Percentiles rank a stretch among this genome's conserved stretches.
phyloP scores from a whole-genome alignment of 2,329 filamentous ascomycete species.

The Alternaria triticina region DNA sequence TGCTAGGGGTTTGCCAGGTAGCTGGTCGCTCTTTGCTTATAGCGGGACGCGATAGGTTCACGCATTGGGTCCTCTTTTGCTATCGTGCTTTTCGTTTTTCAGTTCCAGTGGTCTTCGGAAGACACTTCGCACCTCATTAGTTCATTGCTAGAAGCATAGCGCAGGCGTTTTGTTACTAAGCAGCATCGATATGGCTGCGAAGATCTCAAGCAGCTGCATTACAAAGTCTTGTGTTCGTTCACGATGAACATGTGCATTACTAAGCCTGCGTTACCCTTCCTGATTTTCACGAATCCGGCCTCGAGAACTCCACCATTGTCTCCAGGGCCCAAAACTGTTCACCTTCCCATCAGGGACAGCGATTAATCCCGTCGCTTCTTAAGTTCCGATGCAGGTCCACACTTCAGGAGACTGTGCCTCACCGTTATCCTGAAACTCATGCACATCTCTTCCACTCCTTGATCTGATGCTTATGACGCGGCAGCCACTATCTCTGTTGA shows the following conservation, averaged over 20 bases:
- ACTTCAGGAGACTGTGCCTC: not conserved
- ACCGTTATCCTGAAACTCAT: not conserved
- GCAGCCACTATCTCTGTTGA: not conserved
- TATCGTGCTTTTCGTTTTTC: not conserved
- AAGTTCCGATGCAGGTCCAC: not conserved
- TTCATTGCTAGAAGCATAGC: not conserved
- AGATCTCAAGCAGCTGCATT: not conserved
- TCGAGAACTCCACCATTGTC: slow-evolving; percentile 35
- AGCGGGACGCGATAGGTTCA: not conserved
- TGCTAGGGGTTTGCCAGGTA: not conserved
- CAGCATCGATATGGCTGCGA: not conserved
- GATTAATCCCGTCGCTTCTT: not conserved
- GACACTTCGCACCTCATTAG: not conserved
- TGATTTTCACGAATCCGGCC: slow-evolving; percentile 17
- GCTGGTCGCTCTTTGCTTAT: not conserved
- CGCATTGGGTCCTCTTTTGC: not conserved
- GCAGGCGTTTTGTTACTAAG: not conserved
- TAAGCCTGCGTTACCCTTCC: slow-evolving; percentile 18
- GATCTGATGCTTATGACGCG: not conserved
- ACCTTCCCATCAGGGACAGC: not conserved
- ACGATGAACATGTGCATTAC: not conserved
- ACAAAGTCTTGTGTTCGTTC: not conserved
- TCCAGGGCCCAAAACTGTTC: slow-evolving; percentile 20
- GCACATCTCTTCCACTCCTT: not conserved
- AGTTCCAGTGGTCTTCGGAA: not conserved